A percentile compares a stretch with the other conserved stretches of the same genome.
Conservation (phyloP, 2,329 filamentous ascomycete genomes). For the Trichophyton equinum region DNA sequence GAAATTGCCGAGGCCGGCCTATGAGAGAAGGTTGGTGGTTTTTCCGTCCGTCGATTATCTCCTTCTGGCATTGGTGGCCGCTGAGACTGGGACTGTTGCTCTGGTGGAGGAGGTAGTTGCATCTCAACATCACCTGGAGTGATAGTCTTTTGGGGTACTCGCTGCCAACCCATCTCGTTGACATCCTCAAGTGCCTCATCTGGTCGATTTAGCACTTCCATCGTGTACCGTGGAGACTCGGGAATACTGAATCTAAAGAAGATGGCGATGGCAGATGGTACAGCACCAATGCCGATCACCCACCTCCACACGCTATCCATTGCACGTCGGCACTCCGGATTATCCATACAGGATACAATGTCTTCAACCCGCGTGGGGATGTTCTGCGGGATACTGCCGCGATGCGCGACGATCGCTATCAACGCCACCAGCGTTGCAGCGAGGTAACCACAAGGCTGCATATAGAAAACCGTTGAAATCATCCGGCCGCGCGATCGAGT, state of each 20-base stretch:
- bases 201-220: constrained; percentile 39
- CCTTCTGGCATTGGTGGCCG: background rate
- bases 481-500: background rate
- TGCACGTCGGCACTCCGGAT: constrained; percentile 1
- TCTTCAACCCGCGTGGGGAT: background rate
- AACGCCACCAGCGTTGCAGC: constrained; percentile 54
- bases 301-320: constrained; percentile 56
- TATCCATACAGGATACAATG: background rate
- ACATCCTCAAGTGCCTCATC: constrained; percentile 13
- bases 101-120: background rate
- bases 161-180: constrained; percentile 2
- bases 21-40: background rate
- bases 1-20: background rate
- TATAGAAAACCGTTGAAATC: constrained; percentile 60
- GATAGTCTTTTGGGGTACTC: constrained; percentile 1
- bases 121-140: constrained; percentile 1
- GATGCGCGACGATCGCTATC: background rate
- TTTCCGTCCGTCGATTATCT: background rate
- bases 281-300: constrained; percentile 52
- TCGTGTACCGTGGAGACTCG: constrained; percentile 52
- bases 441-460: constrained; percentile 76
- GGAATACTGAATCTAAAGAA: constrained; percentile 55
- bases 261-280: constrained; percentile 52
- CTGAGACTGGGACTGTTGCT: background rate
- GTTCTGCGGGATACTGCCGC: background rate